Base-by-base conservation (phyloP, 345 rosid species). In the Combretum micranthum region DNA sequence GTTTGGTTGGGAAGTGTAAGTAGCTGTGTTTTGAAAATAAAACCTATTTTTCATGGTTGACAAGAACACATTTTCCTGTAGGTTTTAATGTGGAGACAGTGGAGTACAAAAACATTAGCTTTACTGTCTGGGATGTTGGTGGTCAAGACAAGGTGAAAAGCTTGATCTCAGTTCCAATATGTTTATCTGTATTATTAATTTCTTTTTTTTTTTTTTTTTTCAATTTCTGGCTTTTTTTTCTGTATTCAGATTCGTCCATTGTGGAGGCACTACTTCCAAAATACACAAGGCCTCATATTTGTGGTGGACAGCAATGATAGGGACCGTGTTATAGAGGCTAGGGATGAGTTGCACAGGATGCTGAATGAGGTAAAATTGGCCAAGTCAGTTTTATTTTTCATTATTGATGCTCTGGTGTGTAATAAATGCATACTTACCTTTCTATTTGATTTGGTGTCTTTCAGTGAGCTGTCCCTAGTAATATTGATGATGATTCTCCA, bases 41-140 rank as follows among this genome's bases (percentile, higher is more conserved):
- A 7, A 10, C 42, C 12, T 10, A 3, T 4, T 44, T 16, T 22
- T 7, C 17, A 13, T 58, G 43, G 13, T n/a, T 25, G 19, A 19
- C 5, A 15, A 9, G 47, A 32, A 4, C 18, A 25, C 13, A 18
- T 44, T 25, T 47, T 32, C 32, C 9, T 42, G 39, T 75, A 88
- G 96, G 97, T 51, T 84, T 89, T 71, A 86, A 88, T 63, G 95
- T 86, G 76, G 95, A 86, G 73, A 89, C 91, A 0, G 89, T 89
- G 60, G 95, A 86, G 56, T 86, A 86, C 73, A 89, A 86, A 60
- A 86, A 89, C 82, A 86, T 89, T 68, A 86, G 89, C 77, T 89
- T 89, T 79, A 89, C 97, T 0, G 97, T 89, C 49, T 89, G 91
- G 95, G 97, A 89, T 82, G 95, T 89, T 16, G 97, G 95, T 19